These are phyloP conservation scores for Malassezia sympodialis DNA, from an alignment of 1,284 basidiomycete genomes.

Conservation along the genomic window DNA sequence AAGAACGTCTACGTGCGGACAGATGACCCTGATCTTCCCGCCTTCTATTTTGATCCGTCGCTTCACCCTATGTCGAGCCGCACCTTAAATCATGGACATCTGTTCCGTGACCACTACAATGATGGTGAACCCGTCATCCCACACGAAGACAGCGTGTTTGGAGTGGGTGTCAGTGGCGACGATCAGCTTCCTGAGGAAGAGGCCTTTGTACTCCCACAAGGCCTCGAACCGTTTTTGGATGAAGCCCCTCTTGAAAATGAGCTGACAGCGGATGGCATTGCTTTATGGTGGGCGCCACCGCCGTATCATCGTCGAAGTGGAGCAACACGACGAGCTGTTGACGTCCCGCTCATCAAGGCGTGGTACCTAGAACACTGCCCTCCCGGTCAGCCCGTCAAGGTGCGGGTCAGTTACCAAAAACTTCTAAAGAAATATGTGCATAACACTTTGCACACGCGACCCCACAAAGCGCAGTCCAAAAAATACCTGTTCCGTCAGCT, in stretches of 20 bases:
- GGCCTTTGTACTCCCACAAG: conserved; percentile 75
- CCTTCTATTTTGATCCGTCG: conserved; percentile 97
- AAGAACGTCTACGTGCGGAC: conserved; percentile 98
- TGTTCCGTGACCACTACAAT: conserved; percentile 31
- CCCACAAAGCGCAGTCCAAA: conserved; percentile 94
- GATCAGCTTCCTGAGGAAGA: conserved; percentile 55
- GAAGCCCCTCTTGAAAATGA: conserved; percentile 77
- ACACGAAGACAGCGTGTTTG: conserved; percentile 86
- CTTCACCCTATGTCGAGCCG: conserved; percentile 59
- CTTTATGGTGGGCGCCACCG: conserved; percentile 95
- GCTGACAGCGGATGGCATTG: conserved; percentile 88
- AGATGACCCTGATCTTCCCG: conserved; percentile 96
- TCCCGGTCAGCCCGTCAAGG: conserved; percentile 89
- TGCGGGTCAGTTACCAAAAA: conserved; percentile 98
- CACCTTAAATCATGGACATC: conserved; percentile 24
- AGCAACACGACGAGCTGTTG: conserved; percentile 82
- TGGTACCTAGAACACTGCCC: conserved; percentile 95
- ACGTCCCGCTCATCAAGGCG: conserved; percentile 88
- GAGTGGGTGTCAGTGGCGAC: conserved; percentile 61
- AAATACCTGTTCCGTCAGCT: conserved; percentile 91
- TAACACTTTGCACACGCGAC: conserved; percentile 77
- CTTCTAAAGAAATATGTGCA: conserved; percentile 90
- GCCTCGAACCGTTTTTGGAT: conserved; percentile 70
- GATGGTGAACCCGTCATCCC: conserved; percentile 53
- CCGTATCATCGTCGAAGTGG: conserved; percentile 90